phyloP scores from a whole-genome alignment of 75 land plant genomes.

The Picea sitchensis region DNA sequence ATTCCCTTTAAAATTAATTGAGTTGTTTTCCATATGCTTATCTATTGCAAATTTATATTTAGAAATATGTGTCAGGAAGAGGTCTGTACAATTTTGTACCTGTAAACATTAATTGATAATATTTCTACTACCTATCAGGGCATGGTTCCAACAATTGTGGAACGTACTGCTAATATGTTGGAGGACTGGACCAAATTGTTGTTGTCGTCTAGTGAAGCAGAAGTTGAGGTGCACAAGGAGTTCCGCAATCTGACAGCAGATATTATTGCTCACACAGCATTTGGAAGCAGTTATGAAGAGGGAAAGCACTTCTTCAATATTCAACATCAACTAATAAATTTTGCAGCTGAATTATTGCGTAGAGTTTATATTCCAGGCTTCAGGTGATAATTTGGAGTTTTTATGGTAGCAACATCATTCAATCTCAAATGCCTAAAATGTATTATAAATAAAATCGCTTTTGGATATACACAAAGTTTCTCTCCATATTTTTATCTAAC shows the following conservation, averaged over 20 bases:
- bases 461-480: not conserved
- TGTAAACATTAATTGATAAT: too few species aligned
- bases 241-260: slow-evolving; percentile 20
- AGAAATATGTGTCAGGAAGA: too few species aligned
- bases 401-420: not conserved
- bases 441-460: not conserved
- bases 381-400: not conserved
- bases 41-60: too few species aligned
- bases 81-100: too few species aligned
- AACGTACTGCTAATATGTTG: slow-evolving; percentile 2
- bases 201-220: not conserved
- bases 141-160: slow-evolving; percentile 1
- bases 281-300: slow-evolving; percentile 30
- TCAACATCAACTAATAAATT: slow-evolving; percentile 13
- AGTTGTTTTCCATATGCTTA: too few species aligned
- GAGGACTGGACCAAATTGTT: slow-evolving; percentile 6
- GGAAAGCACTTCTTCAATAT: slow-evolving; percentile 24
- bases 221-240: slow-evolving; percentile 19
- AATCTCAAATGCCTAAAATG: not conserved
- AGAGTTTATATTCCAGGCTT: not conserved
- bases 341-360: not conserved
- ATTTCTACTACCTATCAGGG: not conserved
- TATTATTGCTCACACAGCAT: slow-evolving; percentile 36
- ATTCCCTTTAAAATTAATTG: too few species aligned
- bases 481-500: not conserved